Percentiles rank a stretch among this genome's conserved stretches.
These are phyloP conservation scores for Geopyxis carbonaria DNA, from an alignment of 495 filamentous ascomycete genomes.

Conservation along the genomic window DNA sequence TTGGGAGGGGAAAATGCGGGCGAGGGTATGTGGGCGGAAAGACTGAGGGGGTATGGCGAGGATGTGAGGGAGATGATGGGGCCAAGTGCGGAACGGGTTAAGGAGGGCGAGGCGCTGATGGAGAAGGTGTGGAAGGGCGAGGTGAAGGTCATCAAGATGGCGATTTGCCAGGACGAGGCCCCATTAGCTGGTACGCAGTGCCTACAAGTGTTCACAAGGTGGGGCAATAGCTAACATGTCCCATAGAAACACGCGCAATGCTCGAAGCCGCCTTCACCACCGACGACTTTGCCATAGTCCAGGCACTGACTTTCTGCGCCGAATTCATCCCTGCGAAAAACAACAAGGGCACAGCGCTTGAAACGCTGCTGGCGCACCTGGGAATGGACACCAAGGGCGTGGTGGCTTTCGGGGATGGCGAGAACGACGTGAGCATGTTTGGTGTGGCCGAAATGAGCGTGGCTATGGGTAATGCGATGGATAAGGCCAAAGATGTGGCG, in stretches of 20 bases:
- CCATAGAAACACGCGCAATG: too few relatives aligned
- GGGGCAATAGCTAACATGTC: too few relatives aligned
- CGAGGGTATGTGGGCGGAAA: conserved; percentile 3
- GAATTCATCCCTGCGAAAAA: conserved; percentile 4
- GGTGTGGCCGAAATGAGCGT: conserved; percentile 4
- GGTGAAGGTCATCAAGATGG: conserved; percentile 6
- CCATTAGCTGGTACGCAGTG: conserved; percentile 3
- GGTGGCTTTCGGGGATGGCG: conserved; percentile 5
- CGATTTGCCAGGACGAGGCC: conserved; percentile 2
- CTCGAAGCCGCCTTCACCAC: background rate
- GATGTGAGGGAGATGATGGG: background rate
- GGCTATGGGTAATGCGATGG: conserved; percentile 9
- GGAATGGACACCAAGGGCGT: conserved; percentile 1
- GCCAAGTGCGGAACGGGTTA: background rate
- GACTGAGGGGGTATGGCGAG: conserved; percentile 6
- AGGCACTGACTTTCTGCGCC: conserved; percentile 3
- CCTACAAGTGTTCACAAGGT: too few relatives aligned
- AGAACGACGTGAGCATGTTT: conserved; percentile 10
- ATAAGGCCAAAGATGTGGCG: conserved; percentile 1
- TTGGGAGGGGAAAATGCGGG: background rate
- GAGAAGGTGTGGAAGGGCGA: conserved; percentile 1
- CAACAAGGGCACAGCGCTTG: conserved; percentile 6
- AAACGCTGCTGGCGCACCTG: background rate
- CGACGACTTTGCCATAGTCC: background rate
- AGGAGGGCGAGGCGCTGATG: conserved; percentile 1